These are phyloP conservation scores for Scleromitrula shiraiana DNA, from an alignment of 2,329 filamentous ascomycete genomes.

Conservation along the genomic window DNA sequence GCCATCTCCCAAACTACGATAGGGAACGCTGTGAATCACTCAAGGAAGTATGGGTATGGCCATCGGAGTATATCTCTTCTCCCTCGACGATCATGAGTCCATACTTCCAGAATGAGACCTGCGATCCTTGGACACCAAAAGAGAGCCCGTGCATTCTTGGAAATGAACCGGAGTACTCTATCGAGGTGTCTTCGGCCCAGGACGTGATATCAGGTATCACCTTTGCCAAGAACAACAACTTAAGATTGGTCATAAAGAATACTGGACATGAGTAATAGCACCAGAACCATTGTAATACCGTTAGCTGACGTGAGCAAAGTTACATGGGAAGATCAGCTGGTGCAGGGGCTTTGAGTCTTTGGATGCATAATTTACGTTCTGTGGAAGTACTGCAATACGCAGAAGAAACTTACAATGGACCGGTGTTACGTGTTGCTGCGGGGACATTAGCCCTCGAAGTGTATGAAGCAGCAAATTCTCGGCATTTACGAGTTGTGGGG, in stretches of 20 bases:
- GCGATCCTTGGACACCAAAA: conserved; percentile 26
- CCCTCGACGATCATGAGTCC: conserved; percentile 29
- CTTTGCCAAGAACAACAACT: conserved; percentile 28
- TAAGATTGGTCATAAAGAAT: conserved; percentile 33
- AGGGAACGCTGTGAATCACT: conserved; percentile 5
- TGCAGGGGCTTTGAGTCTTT: background rate
- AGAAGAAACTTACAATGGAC: conserved; percentile 17
- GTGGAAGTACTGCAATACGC: conserved; percentile 27
- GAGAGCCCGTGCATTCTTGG: conserved; percentile 29
- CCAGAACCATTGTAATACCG: background rate
- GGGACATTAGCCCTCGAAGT: conserved; percentile 37
- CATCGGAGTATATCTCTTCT: background rate
- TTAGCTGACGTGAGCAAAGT: conserved; percentile 10
- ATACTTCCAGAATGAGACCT: conserved; percentile 31
- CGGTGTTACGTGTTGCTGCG: background rate
- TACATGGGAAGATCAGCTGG: conserved; percentile 29
- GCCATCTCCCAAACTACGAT: conserved; percentile 3
- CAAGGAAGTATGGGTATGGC: background rate
- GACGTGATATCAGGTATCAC: conserved; percentile 18
- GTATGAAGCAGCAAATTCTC: conserved; percentile 33
- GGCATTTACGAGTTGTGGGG: conserved; percentile 40
- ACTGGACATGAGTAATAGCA: conserved; percentile 33
- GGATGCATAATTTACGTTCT: background rate
- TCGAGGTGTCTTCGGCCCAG: conserved; percentile 13
- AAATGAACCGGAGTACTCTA: conserved; percentile 10